Evolutionary conservation across 1,139 yeast genomes (phyloP), one percentile per base, ranked within the genome.

Genomic region (Taphrina flavorubra): DNA sequence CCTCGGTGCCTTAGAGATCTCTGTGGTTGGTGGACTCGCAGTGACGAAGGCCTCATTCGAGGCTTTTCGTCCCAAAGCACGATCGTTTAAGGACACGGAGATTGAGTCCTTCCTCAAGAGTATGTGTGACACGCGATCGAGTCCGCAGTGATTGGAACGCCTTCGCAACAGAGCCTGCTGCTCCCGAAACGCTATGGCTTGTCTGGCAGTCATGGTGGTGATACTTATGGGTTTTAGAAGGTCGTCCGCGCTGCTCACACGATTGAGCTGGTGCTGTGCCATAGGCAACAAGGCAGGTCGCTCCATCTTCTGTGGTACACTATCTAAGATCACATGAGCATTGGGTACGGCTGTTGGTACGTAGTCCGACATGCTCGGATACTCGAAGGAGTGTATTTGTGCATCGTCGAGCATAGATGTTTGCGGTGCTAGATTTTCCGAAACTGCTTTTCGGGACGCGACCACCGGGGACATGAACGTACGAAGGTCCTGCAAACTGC

Each of bases 191-290:
- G 42, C 42, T 36, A 53, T 53, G 2, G 58, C 58, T 36, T 34
- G 42, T 53, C 40, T 34, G 10, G 58, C 25, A n/a, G 58, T 53
- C 20, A 53, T 3, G 8, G 20, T 11, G 6, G 58, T 31, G 34
- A 16, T 53, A 16, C 16, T 13, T 37, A 53, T 49, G 2, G 53
- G 36, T 11, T 25, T 25, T 4, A 14, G 2, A 8, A 20, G 53
- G 10, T 49, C 53, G 13, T 25, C 53, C 10, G 36, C 36, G n/a
- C 53, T 49, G 10, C 13, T 1, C 6, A 11, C 6, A 18, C 53
- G 53, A 49, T 49, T 49, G 53, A 49, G 53, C 36, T 25, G 53
- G 51, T 34, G 64, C 53, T 53, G 61, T n/a, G 56, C 61, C 67
- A 53, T 63, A 56, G 31, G 10, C 36, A 34, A 49, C 11, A 49